Percentiles rank a stretch among this genome's conserved stretches.
These are phyloP conservation scores for Colletotrichum melonis DNA, from an alignment of 2,329 filamentous ascomycete genomes.

Conservation along the genomic window DNA sequence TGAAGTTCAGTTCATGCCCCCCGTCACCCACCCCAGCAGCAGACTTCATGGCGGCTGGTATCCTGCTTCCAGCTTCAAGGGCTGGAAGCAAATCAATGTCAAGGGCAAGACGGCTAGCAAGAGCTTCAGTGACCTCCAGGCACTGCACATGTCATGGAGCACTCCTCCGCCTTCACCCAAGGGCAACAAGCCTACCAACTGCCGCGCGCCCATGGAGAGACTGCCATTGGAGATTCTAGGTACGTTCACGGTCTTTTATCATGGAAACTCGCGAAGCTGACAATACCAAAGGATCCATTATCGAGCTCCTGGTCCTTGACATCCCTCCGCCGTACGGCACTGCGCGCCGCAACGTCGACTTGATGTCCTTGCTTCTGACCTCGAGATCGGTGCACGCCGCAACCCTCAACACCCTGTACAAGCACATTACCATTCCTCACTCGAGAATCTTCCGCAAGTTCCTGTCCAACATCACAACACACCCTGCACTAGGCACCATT, in stretches of 20 bases:
- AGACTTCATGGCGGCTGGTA: slow-evolving; percentile 69
- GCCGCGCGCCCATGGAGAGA: slow-evolving; percentile 70
- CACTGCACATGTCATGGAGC: slow-evolving; percentile 66
- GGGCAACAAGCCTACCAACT: slow-evolving; percentile 52
- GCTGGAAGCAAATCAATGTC: slow-evolving; percentile 72
- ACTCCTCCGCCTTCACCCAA: slow-evolving; percentile 47
- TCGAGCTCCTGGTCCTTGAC: slow-evolving; percentile 79
- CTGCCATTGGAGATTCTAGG: slow-evolving; percentile 78
- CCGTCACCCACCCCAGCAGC: slow-evolving; percentile 66
- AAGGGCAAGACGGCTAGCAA: slow-evolving; percentile 69
- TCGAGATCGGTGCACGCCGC: slow-evolving; percentile 80
- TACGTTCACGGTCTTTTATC: slow-evolving; percentile 54
- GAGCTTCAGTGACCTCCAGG: slow-evolving; percentile 70
- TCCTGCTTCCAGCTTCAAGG: slow-evolving; percentile 68
- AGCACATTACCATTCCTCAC: slow-evolving; percentile 84
- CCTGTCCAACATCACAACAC: slow-evolving; percentile 73
- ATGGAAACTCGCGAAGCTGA: slow-evolving; percentile 27
- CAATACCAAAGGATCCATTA: slow-evolving; percentile 70
- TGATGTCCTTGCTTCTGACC: slow-evolving; percentile 80
- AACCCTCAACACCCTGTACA: slow-evolving; percentile 80
- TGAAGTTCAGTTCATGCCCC: slow-evolving; percentile 58
- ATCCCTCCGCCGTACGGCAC: slow-evolving; percentile 79
- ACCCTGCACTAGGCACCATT: slow-evolving; percentile 77
- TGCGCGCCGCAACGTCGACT: slow-evolving; percentile 80
- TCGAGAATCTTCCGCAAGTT: slow-evolving; percentile 88